phyloP scores from a whole-genome alignment of 805 yeast genomes.

The Lachancea waltii region DNA sequence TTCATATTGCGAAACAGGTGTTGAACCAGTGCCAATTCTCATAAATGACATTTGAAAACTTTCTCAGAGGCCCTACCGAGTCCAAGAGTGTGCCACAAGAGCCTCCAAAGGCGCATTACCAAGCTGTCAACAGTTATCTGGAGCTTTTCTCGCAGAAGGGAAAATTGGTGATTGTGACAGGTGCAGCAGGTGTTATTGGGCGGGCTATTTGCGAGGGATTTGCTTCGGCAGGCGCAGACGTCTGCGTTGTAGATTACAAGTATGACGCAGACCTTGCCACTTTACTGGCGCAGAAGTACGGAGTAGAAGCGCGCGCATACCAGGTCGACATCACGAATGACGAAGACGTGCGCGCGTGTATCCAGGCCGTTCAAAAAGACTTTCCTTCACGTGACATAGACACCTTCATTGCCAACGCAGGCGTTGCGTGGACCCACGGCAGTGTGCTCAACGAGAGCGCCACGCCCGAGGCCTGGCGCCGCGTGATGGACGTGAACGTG shows the following conservation, averaged over 20 bases:
- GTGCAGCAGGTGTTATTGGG: constrained; percentile 83
- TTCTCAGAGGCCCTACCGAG: constrained; percentile 14
- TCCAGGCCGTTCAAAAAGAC: constrained; percentile 44
- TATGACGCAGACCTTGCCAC: constrained; percentile 16
- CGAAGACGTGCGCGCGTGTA: constrained; percentile 23
- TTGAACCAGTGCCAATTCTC: background rate
- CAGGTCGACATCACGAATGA: constrained; percentile 29
- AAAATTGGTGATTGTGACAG: constrained; percentile 75
- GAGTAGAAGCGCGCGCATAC: constrained; percentile 53
- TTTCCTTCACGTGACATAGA: constrained; percentile 69
- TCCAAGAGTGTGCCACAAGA: constrained; percentile 13
- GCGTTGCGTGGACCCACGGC: constrained; percentile 78
- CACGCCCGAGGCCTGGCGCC: constrained; percentile 52
- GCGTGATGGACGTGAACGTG: constrained; percentile 67
- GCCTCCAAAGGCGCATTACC: constrained; percentile 16
- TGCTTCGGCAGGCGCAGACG: constrained; percentile 75
- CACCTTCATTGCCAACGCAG: constrained; percentile 85
- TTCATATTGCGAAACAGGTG: no score
- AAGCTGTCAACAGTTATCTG: constrained; percentile 24
- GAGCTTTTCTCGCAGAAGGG: constrained; percentile 75
- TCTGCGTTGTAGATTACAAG: constrained; percentile 16
- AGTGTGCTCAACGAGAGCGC: constrained; percentile 39
- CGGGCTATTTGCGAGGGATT: constrained; percentile 73
- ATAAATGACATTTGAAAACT: constrained; percentile 14
- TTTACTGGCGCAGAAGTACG: constrained; percentile 38